A percentile compares a stretch with the other conserved stretches of the same genome.
phyloP scores from a whole-genome alignment of 176 grass and related monocot genomes.

The Oryza meyeriana region DNA sequence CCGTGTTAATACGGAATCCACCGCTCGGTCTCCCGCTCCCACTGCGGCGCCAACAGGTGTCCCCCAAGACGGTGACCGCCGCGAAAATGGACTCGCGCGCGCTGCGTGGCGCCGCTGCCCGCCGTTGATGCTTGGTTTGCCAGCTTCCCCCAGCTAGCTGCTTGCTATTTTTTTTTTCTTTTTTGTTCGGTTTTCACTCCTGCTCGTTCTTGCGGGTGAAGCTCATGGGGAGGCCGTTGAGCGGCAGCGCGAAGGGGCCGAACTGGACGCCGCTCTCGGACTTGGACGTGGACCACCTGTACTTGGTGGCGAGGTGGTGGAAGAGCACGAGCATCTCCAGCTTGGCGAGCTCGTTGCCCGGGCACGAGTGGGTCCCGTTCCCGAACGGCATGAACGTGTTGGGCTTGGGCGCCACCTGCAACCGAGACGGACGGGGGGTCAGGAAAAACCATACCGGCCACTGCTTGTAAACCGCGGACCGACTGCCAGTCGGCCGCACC shows the following conservation, averaged over 20 bases:
- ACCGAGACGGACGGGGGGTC: not conserved
- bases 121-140: not conserved
- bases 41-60: constrained; percentile 29
- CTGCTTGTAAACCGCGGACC: not conserved
- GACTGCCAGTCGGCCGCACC: not conserved
- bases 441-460: not conserved
- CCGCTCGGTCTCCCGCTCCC: not conserved
- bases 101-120: not conserved
- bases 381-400: constrained; percentile 99
- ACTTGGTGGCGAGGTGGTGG: constrained; percentile 92
- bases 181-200: not conserved
- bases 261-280: constrained; percentile 88
- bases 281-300: constrained; percentile 75
- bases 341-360: constrained; percentile 96
- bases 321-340: constrained; percentile 96
- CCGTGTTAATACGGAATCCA: not conserved
- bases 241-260: constrained; percentile 76
- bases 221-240: constrained; percentile 85
- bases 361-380: constrained; percentile 96
- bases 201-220: constrained; percentile 50
- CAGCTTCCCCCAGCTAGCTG: not conserved
- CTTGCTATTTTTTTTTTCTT: not conserved
- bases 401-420: constrained; percentile 82
- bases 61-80: constrained; percentile 41
- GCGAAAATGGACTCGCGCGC: not conserved